Evolutionary conservation across 2,329 filamentous ascomycete genomes (phyloP).

Genomic region (Xylogone sp.): DNA sequence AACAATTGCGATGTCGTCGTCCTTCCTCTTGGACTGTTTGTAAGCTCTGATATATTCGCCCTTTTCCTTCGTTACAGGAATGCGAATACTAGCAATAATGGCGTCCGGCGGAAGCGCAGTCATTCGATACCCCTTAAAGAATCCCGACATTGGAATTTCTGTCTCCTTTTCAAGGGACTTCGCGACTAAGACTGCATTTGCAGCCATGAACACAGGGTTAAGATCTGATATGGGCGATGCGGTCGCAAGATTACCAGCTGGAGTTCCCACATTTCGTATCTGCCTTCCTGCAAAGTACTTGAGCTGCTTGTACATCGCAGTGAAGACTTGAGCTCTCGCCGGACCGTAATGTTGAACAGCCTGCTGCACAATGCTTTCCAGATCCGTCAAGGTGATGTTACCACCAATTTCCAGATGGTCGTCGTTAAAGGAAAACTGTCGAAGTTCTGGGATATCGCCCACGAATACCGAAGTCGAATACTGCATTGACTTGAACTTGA

Average conservation of each 20-base stretch:
- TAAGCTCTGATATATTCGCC: slow-evolving; percentile 86
- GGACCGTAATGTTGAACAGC: slow-evolving; percentile 76
- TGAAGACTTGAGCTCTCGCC: slow-evolving; percentile 65
- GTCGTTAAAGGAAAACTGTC: slow-evolving; percentile 75
- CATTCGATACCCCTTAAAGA: slow-evolving; percentile 87
- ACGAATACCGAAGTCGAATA: slow-evolving; percentile 90
- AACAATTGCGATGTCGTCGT: slow-evolving; percentile 97
- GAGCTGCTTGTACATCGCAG: slow-evolving; percentile 89
- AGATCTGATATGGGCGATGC: slow-evolving; percentile 95
- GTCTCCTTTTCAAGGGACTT: slow-evolving; percentile 70
- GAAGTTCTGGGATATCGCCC: slow-evolving; percentile 85
- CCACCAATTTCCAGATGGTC: slow-evolving; percentile 88
- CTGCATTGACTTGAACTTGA: slow-evolving; percentile 93
- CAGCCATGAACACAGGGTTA: slow-evolving; percentile 89
- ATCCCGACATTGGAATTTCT: slow-evolving; percentile 86
- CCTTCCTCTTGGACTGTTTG: slow-evolving; percentile 95
- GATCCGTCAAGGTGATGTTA: slow-evolving; percentile 87
- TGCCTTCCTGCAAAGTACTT: slow-evolving; percentile 93
- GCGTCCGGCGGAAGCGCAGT: slow-evolving; percentile 80
- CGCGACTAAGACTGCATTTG: slow-evolving; percentile 76
- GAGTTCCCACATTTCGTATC: slow-evolving; percentile 96
- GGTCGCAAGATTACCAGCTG: slow-evolving; percentile 89
- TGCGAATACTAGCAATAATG: slow-evolving; percentile 81
- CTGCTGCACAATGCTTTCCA: slow-evolving; percentile 79
- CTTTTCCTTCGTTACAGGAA: slow-evolving; percentile 70